Evolutionary conservation across 2,329 filamentous ascomycete species (phyloP).

Genomic region (Xylogone sp.): DNA sequence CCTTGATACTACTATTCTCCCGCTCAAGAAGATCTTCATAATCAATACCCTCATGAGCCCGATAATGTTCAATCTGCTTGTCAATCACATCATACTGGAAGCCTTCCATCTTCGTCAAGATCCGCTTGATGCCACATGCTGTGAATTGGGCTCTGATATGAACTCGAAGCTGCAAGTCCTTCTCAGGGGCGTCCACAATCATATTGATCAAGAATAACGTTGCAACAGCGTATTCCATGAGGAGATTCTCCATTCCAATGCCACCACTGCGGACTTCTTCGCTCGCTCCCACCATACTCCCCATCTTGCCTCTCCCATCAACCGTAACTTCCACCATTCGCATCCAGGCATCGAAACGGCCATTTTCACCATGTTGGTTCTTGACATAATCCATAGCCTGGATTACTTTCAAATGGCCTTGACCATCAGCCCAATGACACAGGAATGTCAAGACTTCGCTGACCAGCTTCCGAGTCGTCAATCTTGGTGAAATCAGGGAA

Average conservation of each 20-base stretch:
- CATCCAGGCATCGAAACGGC: slow-evolving; percentile 98
- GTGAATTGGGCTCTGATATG: slow-evolving; percentile 96
- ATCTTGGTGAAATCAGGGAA: slow-evolving; percentile 80
- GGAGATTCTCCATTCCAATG: slow-evolving; percentile 95
- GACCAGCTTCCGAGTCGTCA: slow-evolving; percentile 90
- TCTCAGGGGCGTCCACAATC: slow-evolving; percentile 86
- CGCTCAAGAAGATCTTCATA: slow-evolving; percentile 95
- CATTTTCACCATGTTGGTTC: slow-evolving; percentile 82
- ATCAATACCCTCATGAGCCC: slow-evolving; percentile 92
- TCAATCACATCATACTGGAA: slow-evolving; percentile 99
- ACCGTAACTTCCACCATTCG: slow-evolving; percentile 95
- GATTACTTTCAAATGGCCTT: slow-evolving; percentile 90
- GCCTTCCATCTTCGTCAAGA: slow-evolving; percentile 93
- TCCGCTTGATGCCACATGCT: slow-evolving; percentile 89
- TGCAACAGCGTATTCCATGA: slow-evolving; percentile 98
- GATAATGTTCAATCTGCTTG: slow-evolving; percentile 94
- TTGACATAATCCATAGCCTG: slow-evolving; percentile 93
- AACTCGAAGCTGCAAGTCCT: slow-evolving; percentile 84
- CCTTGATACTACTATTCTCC: slow-evolving; percentile 86
- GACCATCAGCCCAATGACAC: slow-evolving; percentile 86
- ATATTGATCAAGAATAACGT: slow-evolving; percentile 95
- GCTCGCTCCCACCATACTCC: slow-evolving; percentile 91
- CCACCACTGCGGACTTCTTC: slow-evolving; percentile 94
- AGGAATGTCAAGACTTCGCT: slow-evolving; percentile 96
- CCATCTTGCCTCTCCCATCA: slow-evolving; percentile 97